Evolutionary conservation across 2,329 filamentous ascomycete genomes (phyloP).

Genomic region (Nothophaeocryptopus gaeumannii): DNA sequence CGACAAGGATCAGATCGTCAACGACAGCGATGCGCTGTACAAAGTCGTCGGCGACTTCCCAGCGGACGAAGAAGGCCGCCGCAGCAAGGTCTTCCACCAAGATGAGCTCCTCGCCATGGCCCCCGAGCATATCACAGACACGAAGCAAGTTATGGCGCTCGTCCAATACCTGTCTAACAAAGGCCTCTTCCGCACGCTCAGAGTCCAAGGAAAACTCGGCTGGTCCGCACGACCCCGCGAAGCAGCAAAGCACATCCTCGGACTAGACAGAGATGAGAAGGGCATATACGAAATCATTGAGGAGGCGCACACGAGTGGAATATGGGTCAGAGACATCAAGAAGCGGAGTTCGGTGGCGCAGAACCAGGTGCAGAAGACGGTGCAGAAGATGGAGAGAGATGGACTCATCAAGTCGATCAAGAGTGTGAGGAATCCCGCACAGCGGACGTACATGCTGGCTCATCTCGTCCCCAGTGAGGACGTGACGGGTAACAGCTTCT

Average conservation of each 20-base stretch:
- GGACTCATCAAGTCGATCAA: slow-evolving; percentile 84
- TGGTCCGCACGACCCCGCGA: slow-evolving; percentile 29
- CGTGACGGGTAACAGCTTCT: slow-evolving; percentile 91
- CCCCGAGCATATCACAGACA: slow-evolving; percentile 15
- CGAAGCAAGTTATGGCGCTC: slow-evolving; percentile 30
- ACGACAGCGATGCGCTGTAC: slow-evolving; percentile 31
- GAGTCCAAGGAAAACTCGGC: slow-evolving; percentile 28
- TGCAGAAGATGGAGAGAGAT: slow-evolving; percentile 80
- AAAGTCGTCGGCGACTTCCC: slow-evolving; percentile 22
- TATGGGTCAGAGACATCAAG: slow-evolving; percentile 87
- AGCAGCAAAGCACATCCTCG: slow-evolving; percentile 37
- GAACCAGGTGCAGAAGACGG: slow-evolving; percentile 71
- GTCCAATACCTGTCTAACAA: slow-evolving; percentile 32
- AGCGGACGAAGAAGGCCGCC: slow-evolving; percentile 25
- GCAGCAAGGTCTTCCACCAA: slow-evolving; percentile 33
- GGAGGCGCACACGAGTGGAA: slow-evolving; percentile 75
- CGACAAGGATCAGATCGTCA: slow-evolving; percentile 18
- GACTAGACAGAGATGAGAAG: slow-evolving; percentile 65
- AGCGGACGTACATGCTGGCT: slow-evolving; percentile 94
- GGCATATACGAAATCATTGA: slow-evolving; percentile 89
- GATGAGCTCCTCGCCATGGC: slow-evolving; percentile 30
- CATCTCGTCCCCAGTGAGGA: slow-evolving; percentile 82
- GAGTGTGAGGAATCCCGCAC: slow-evolving; percentile 82
- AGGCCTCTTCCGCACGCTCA: slow-evolving; percentile 34
- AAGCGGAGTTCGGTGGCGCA: slow-evolving; percentile 74